phyloP scores from a whole-genome alignment of 257 asterid species.

The Scutellaria baicalensis region DNA sequence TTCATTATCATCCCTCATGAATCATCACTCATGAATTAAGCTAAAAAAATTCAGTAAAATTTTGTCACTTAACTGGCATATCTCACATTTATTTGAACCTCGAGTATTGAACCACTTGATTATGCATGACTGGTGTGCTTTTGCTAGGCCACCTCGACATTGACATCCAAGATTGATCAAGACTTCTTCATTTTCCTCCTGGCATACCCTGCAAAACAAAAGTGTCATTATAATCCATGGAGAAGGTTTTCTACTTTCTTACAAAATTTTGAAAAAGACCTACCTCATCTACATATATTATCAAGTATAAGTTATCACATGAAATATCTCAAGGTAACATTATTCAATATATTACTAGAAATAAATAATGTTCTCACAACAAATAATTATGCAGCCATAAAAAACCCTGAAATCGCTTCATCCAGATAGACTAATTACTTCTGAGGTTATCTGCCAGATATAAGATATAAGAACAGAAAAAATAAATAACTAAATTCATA shows the following conservation, averaged over 20 bases:
- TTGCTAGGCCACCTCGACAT: slow-evolving; percentile 71
- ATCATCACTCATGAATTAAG: not conserved
- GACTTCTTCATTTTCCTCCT: slow-evolving; percentile 66
- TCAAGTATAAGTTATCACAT: not conserved
- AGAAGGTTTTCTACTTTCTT: slow-evolving; percentile 2
- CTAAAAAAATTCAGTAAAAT: slow-evolving; percentile 2
- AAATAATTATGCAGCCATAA: too few species aligned
- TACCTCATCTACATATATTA: too few species aligned
- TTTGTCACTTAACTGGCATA: slow-evolving; percentile 58
- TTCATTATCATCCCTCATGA: slow-evolving; percentile 7
- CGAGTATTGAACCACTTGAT: slow-evolving; percentile 62
- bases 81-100: slow-evolving; percentile 77
- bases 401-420: not conserved
- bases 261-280: not conserved
- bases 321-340: not conserved
- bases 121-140: slow-evolving; percentile 69
- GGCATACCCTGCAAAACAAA: slow-evolving; percentile 53
- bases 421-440: not conserved
- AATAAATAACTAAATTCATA: too few species aligned
- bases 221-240: not conserved
- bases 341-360: not conserved
- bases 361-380: too few species aligned
- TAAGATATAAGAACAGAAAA: too few species aligned
- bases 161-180: slow-evolving; percentile 74
- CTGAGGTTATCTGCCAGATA: not conserved